Conservation (phyloP, 2,329 filamentous ascomycete genomes). For the Phialemoniopsis sp. region DNA sequence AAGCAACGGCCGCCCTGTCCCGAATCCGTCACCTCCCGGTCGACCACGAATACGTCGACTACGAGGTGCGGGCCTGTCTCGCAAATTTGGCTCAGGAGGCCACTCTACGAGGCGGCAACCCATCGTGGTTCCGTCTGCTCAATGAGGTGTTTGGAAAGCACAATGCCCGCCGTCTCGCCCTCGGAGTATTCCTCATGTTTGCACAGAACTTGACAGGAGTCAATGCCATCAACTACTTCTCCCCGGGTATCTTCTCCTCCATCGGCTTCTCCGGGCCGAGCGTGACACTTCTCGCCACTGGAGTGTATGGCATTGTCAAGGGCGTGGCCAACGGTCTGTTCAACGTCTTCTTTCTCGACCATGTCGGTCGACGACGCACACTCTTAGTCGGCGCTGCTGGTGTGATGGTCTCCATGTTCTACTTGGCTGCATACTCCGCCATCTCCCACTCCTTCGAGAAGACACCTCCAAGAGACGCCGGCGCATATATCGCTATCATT, state of each 20-base stretch:
- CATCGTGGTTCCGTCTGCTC: slow-evolving; percentile 36
- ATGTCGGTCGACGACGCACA: slow-evolving; percentile 12
- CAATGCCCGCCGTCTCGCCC: slow-evolving; percentile 47
- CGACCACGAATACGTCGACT: slow-evolving; percentile 27
- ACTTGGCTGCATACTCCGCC: slow-evolving; percentile 17
- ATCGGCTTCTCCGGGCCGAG: slow-evolving; percentile 57
- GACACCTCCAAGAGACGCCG: too few relatives aligned
- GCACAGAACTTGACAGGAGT: slow-evolving; percentile 54
- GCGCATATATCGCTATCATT: slow-evolving; percentile 13
- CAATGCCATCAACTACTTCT: slow-evolving; percentile 64
- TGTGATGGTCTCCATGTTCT: slow-evolving; percentile 24
- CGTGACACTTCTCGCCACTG: slow-evolving; percentile 56
- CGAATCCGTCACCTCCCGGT: slow-evolving; percentile 41
- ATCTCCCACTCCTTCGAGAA: too few relatives aligned
- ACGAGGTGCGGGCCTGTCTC: slow-evolving; percentile 40
- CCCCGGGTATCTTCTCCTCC: slow-evolving; percentile 58
- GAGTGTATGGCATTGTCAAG: slow-evolving; percentile 31
- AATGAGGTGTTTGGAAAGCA: slow-evolving; percentile 41
- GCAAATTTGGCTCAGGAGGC: slow-evolving; percentile 28
- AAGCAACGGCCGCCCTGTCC: slow-evolving; percentile 39
- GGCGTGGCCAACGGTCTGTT: slow-evolving; percentile 12
- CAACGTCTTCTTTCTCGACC: slow-evolving; percentile 14
- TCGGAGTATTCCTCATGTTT: slow-evolving; percentile 48
- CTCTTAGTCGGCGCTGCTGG: slow-evolving; percentile 16
- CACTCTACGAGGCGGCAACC: slow-evolving; percentile 29